Percentiles rank a stretch among this genome's conserved stretches.
Evolutionary conservation across 768 basidiomycete species (phyloP).

Genomic region (Galerina marginata): DNA sequence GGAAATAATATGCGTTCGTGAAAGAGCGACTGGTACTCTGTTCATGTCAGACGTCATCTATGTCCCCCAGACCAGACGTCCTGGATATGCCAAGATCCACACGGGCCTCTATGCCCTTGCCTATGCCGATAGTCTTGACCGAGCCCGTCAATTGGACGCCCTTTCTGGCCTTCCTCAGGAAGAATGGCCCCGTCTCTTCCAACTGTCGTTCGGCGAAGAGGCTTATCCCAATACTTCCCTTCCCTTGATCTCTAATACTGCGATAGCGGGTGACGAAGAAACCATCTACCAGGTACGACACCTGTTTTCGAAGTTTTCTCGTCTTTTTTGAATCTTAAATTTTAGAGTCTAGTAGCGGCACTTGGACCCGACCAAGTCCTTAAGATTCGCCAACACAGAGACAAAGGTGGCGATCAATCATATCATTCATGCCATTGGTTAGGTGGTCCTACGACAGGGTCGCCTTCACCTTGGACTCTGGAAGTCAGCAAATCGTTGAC

Average conservation of each 20-base stretch:
- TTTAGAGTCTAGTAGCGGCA: too few species aligned
- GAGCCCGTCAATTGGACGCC: background rate
- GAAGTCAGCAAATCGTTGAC: background rate
- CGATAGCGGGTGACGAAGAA: too few species aligned
- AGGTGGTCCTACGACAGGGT: too few species aligned
- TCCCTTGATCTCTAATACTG: too few species aligned
- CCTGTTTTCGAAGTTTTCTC: too few species aligned
- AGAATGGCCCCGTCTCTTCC: background rate
- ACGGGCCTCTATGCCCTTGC: background rate
- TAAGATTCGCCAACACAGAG: too few species aligned
- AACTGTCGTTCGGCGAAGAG: background rate
- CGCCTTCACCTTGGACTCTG: too few species aligned
- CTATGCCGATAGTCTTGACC: background rate
- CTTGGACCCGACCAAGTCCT: too few species aligned
- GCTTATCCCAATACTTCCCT: background rate
- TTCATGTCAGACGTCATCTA: background rate
- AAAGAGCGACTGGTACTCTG: background rate
- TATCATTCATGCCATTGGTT: too few species aligned
- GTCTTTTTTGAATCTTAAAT: too few species aligned
- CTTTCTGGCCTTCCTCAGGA: background rate
- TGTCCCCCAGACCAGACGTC: background rate
- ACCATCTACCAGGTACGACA: too few species aligned
- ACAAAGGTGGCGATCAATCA: too few species aligned
- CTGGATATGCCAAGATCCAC: conserved; percentile 1
- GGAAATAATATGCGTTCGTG: background rate